Percentiles rank a stretch among this genome's conserved stretches.
These are phyloP conservation scores for Ascobolus immersus DNA, from an alignment of 495 filamentous ascomycete species.

Conservation along the genomic window DNA sequence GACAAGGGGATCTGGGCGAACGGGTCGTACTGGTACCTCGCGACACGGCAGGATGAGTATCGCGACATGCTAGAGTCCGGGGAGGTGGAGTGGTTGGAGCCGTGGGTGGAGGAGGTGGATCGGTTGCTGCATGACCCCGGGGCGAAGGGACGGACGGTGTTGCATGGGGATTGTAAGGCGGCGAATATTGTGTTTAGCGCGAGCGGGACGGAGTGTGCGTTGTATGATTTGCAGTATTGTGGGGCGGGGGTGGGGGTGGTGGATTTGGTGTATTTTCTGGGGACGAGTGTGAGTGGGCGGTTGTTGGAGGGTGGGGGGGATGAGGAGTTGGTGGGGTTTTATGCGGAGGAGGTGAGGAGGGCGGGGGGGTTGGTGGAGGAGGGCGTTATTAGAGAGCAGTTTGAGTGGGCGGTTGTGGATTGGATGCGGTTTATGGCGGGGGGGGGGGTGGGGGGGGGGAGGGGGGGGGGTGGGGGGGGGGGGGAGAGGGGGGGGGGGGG, in stretches of 20 bases:
- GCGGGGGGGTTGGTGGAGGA: slow-evolving; percentile 11
- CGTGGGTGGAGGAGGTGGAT: slow-evolving; percentile 13
- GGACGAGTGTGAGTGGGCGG: slow-evolving; percentile 9
- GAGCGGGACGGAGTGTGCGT: slow-evolving; percentile 17
- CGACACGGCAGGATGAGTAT: slow-evolving; percentile 20
- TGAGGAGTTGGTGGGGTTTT: slow-evolving; percentile 17
- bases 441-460: slow-evolving; percentile 26
- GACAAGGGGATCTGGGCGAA: slow-evolving; percentile 19
- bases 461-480: slow-evolving; percentile 19
- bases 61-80: slow-evolving; percentile 10
- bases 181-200: slow-evolving; percentile 17
- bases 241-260: slow-evolving; percentile 22
- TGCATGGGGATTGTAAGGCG: slow-evolving; percentile 25
- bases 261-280: slow-evolving; percentile 23
- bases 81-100: slow-evolving; percentile 16
- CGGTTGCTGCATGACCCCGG: slow-evolving; percentile 14
- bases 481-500: slow-evolving; percentile 3
- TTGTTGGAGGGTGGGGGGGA: slow-evolving; percentile 14
- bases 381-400: slow-evolving; percentile 19
- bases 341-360: slow-evolving; percentile 12
- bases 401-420: slow-evolving; percentile 24
- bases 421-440: slow-evolving; percentile 25
- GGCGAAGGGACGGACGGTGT: slow-evolving; percentile 17
- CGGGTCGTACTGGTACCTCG: slow-evolving; percentile 25
- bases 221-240: slow-evolving; percentile 26